Conservation (phyloP, 208 protist species). For the Leishmania gerbilli region DNA sequence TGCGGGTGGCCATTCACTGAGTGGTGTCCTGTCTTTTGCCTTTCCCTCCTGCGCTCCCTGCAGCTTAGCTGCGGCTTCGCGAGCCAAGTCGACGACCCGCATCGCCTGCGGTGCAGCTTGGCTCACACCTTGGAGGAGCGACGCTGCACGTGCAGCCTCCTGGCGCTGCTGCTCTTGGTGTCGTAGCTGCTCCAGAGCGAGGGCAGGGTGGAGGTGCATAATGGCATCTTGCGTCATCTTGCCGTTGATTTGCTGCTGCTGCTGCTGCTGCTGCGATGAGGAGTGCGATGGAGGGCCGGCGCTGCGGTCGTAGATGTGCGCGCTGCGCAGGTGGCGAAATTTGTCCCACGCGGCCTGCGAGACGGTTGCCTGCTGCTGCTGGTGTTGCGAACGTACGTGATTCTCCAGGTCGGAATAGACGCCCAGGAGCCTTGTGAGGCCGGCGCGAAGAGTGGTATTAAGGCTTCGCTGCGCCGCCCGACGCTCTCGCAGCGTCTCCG, state of each 20-base stretch:
- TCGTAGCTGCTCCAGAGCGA: conserved; percentile 43
- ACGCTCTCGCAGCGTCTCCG: conserved; percentile 31
- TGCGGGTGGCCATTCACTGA: not conserved
- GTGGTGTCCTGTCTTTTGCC: not conserved
- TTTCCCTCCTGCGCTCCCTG: not conserved
- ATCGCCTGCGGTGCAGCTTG: conserved; percentile 11
- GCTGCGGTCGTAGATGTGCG: not conserved
- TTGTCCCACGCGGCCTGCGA: conserved; percentile 29
- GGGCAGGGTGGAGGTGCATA: conserved; percentile 19
- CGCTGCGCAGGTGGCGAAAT: not conserved
- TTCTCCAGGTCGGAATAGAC: not conserved
- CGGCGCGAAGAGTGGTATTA: conserved; percentile 18
- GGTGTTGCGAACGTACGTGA: not conserved
- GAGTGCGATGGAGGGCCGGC: not conserved
- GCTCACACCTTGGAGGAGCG: not conserved
- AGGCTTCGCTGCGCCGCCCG: conserved; percentile 29
- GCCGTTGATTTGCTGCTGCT: not conserved
- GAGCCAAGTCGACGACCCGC: conserved; percentile 12
- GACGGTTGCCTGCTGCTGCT: not conserved
- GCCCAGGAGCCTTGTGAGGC: not conserved
- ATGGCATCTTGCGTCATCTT: not conserved
- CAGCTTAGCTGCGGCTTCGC: conserved; percentile 17
- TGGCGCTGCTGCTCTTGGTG: conserved; percentile 4
- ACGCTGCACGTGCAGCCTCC: not conserved
- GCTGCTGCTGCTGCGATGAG: not conserved